Conservation (phyloP, 305 asterid genomes). For the Euphrasia arctica region DNA sequence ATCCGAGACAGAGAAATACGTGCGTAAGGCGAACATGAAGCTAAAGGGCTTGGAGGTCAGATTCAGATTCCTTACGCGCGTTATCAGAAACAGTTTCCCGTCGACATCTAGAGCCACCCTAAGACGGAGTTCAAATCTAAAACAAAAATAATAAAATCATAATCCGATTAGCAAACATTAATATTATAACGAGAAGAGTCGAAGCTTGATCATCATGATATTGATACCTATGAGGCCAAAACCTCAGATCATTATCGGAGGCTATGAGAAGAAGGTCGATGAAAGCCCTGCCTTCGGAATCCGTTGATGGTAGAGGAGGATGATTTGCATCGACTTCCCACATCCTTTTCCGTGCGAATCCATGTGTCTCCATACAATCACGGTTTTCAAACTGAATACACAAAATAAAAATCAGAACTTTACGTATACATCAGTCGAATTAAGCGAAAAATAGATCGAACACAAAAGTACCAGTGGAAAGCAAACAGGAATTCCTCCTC, state of each 20-base stretch:
- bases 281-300: conserved; percentile 42
- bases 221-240: conserved; percentile 72
- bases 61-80: conserved; percentile 64
- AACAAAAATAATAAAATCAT: neutral
- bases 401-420: neutral
- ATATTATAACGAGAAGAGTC: neutral
- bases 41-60: conserved; percentile 68
- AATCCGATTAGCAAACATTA: conserved; percentile 1
- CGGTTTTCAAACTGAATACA: conserved; percentile 60
- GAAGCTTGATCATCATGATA: neutral
- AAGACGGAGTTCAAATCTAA: conserved; percentile 67
- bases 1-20: conserved; percentile 75
- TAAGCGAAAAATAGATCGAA: neutral
- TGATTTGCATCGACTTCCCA: conserved; percentile 67
- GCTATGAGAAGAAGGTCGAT: conserved; percentile 61
- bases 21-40: conserved; percentile 76
- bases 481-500: conserved; percentile 88
- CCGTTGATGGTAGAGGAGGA: conserved; percentile 48
- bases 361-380: conserved; percentile 79
- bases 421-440: conserved; percentile 4
- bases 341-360: conserved; percentile 66
- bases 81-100: conserved; percentile 55
- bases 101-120: conserved; percentile 55
- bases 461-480: conserved; percentile 59
- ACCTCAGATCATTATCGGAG: conserved; percentile 61